phyloP scores from a whole-genome alignment of 2,329 filamentous ascomycete species.

The Arthrobotrys sinensis region DNA sequence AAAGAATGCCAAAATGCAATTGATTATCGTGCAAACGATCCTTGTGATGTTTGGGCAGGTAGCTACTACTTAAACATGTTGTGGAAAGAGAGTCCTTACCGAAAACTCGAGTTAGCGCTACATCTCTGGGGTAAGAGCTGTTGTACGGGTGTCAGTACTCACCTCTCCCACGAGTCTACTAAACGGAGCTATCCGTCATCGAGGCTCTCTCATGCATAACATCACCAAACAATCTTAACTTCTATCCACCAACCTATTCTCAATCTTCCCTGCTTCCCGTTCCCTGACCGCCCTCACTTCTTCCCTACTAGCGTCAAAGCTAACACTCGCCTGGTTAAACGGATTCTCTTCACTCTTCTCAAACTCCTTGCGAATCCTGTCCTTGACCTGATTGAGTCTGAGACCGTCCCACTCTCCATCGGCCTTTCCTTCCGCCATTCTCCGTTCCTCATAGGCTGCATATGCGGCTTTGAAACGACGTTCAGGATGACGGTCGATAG shows the following conservation, averaged over 20 bases:
- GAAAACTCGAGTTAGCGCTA: neutral
- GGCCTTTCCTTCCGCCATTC: conserved; percentile 86
- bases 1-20: conserved; percentile 10
- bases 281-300: conserved; percentile 79
- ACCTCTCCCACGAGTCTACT: neutral
- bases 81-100: neutral
- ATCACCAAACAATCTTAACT: conserved; percentile 25
- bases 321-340: conserved; percentile 82
- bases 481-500: conserved; percentile 91
- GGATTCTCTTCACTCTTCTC: conserved; percentile 95
- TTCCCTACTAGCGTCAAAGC: conserved; percentile 83
- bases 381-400: conserved; percentile 85
- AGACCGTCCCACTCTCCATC: conserved; percentile 82
- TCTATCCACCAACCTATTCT: conserved; percentile 74
- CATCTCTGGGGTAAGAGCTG: neutral
- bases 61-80: neutral
- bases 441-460: conserved; percentile 83
- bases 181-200: conserved; percentile 3
- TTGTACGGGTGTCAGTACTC: neutral
- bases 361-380: conserved; percentile 90
- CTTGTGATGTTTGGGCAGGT: neutral
- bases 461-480: conserved; percentile 88
- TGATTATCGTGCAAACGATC: neutral
- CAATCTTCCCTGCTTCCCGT: conserved; percentile 80
- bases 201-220: neutral